A percentile compares a stretch with the other conserved stretches of the same genome.
These are phyloP conservation scores for Diplodia mutila DNA, from an alignment of 2,329 filamentous ascomycete species.

Conservation along the genomic window DNA sequence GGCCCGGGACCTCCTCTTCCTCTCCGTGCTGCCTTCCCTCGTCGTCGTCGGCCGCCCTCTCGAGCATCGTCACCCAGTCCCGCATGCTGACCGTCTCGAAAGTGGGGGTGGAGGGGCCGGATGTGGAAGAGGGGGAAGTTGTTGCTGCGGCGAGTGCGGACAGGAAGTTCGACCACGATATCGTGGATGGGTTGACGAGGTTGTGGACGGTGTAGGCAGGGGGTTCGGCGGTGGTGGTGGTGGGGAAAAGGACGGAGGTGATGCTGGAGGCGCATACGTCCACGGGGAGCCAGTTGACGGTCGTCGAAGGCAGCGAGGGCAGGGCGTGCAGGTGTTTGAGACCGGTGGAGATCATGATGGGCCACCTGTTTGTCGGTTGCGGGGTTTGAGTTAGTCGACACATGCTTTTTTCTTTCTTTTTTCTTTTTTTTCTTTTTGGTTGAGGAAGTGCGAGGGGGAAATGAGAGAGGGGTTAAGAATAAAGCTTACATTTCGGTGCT, in stretches of 20 bases:
- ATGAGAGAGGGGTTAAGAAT: neutral
- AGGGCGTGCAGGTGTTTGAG: conserved; percentile 24
- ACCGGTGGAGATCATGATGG: conserved; percentile 28
- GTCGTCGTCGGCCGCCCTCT: neutral
- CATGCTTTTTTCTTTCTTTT: no score
- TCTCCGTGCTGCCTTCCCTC: neutral
- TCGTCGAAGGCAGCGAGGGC: conserved; percentile 13
- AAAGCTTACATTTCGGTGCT: conserved; percentile 24
- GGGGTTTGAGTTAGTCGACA: neutral
- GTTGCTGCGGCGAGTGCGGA: conserved; percentile 6
- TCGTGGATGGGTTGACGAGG: conserved; percentile 24
- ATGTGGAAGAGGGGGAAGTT: neutral
- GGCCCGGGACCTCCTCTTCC: conserved; percentile 13
- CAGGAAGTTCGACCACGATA: conserved; percentile 24
- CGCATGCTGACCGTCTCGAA: conserved; percentile 25
- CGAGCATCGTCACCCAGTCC: conserved; percentile 24
- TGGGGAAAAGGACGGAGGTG: neutral
- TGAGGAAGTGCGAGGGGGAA: neutral
- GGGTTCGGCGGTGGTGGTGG: no score
- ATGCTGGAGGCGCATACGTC: conserved; percentile 25
- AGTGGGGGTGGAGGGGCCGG: neutral
- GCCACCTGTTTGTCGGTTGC: conserved; percentile 16
- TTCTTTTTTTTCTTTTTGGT: no score
- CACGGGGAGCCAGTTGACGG: conserved; percentile 27
- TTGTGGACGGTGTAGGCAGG: conserved; percentile 23